A percentile compares a stretch with the other conserved stretches of the same genome.
phyloP scores from a whole-genome alignment of 2,329 filamentous ascomycete genomes.

The Neopestalotiopsis rosae region DNA sequence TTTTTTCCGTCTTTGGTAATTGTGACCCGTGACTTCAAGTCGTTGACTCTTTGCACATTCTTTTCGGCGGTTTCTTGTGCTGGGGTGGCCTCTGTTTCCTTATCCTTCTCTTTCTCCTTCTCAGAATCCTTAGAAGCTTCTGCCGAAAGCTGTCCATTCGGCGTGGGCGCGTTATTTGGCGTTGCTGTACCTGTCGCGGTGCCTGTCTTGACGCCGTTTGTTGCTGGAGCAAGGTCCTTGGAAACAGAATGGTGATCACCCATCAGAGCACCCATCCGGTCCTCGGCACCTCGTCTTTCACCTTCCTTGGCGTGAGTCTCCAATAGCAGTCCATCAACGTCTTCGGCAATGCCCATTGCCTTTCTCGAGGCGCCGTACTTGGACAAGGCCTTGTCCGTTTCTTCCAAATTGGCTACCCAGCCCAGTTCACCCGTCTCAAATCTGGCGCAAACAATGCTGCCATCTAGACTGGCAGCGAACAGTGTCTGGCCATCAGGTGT shows the following conservation, averaged over 20 bases:
- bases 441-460: conserved; percentile 79
- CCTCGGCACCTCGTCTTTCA: conserved; percentile 88
- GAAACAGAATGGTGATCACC: conserved; percentile 71
- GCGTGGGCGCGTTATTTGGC: conserved; percentile 41
- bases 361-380: conserved; percentile 91
- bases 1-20: conserved; percentile 98
- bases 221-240: conserved; percentile 52
- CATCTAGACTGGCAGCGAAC: conserved; percentile 87
- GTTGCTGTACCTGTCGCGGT: conserved; percentile 38
- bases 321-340: conserved; percentile 84
- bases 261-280: conserved; percentile 98
- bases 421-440: conserved; percentile 90
- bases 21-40: conserved; percentile 87
- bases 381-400: conserved; percentile 90
- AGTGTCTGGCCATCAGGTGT: conserved; percentile 87
- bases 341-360: conserved; percentile 89
- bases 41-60: conserved; percentile 57
- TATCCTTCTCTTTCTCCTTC: conserved; percentile 29
- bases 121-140: conserved; percentile 33
- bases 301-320: conserved; percentile 93
- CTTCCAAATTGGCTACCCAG: conserved; percentile 82
- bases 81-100: conserved; percentile 21
- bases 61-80: conserved; percentile 59
- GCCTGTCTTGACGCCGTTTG: conserved; percentile 56
- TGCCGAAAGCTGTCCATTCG: conserved; percentile 37